phyloP scores from a whole-genome alignment of 257 asterid genomes.

The Rauvolfia tetraphylla region DNA sequence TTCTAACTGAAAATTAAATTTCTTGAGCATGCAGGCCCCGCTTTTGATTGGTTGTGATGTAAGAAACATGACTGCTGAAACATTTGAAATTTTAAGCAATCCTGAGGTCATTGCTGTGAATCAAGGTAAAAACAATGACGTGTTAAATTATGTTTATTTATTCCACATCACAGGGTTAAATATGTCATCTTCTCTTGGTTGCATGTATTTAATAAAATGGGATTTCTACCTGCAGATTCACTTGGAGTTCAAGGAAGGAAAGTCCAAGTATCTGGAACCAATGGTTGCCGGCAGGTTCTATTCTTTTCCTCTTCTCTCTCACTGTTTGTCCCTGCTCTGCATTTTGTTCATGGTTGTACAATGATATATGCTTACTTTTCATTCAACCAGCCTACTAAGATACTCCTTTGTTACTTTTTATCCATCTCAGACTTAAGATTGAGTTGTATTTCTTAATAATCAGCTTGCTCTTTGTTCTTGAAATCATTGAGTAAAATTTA shows the following conservation, averaged over 20 bases:
- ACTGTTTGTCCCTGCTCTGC: background rate
- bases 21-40: slow-evolving; percentile 59
- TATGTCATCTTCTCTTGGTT: background rate
- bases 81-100: slow-evolving; percentile 67
- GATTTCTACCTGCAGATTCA: slow-evolving; percentile 47
- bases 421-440: background rate
- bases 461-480: background rate
- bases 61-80: slow-evolving; percentile 72
- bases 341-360: background rate
- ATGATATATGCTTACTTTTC: background rate
- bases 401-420: background rate
- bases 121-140: slow-evolving; percentile 61
- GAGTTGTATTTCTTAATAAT: background rate
- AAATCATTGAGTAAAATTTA: background rate
- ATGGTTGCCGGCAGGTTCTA: slow-evolving; percentile 56
- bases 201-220: background rate
- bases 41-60: slow-evolving; percentile 93
- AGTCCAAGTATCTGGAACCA: slow-evolving; percentile 56
- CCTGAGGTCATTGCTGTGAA: slow-evolving; percentile 79
- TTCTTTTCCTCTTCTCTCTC: slow-evolving; percentile 6
- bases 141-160: background rate
- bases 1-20: background rate
- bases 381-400: background rate
- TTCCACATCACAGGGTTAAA: too few species aligned
- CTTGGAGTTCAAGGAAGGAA: slow-evolving; percentile 97